Evolutionary conservation across 176 grass and related monocot species (phyloP), one percentile per base, ranked within the genome.

Genomic region (Pontederia paniculata): DNA sequence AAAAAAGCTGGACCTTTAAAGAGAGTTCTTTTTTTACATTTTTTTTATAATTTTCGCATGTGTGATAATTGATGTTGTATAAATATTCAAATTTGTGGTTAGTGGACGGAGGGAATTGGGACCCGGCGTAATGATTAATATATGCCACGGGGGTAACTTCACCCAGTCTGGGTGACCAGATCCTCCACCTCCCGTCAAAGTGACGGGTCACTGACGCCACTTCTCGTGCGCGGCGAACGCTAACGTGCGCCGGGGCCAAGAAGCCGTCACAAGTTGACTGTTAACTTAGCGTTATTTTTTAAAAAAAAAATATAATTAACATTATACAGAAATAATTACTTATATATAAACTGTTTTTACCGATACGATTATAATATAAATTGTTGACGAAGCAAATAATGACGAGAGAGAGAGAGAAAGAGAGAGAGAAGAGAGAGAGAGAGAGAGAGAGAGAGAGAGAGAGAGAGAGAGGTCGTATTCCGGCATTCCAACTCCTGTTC

Each of bases 401-500:
- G 6, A 43, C 25, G 41, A 8, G 41, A 10, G 55, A 50, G 53
- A 19, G 28, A 53, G 50, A 21, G 48, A 21, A 16, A 1, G 22
- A 50, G 46, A n/a, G 25, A 50, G 53, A 19, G 28, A n/a, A n/a
- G n/a, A n/a, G n/a, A n/a, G n/a, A n/a, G n/a, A n/a, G n/a, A 62
- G 45, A 62, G 44, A 43, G 17, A 1, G 10, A 21, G 42, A 43
- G 11, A 17, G 14, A 9, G 63, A 50, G 53, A 19, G 28, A 53
- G 50, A 21, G 48, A 21, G 28, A 1, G 22, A 50, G 46, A n/a
- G 25, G 64, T 58, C 62, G 57, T 25, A 14, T 74, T 74, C 62
- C 47, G 41, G 57, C 20, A 44, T 70, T 51, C 59, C 21, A 31
- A 57, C 17, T 54, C 74, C 17, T 50, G 42, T 53, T 66, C 45